Evolutionary conservation across 345 rosid genomes (phyloP).

Genomic region (Eucalyptus sideroxylon): DNA sequence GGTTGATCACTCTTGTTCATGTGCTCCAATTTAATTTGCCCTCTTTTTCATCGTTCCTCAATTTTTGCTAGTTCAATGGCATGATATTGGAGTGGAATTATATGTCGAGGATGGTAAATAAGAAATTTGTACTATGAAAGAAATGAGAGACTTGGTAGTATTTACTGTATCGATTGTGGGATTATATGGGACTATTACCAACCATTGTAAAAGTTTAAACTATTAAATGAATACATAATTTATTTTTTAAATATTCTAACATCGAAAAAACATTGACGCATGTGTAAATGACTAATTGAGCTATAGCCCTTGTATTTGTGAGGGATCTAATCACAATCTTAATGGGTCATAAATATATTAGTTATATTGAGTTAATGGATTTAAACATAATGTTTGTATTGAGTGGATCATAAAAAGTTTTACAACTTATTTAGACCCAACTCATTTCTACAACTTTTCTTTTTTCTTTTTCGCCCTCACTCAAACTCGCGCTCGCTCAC

Average conservation of each 20-base stretch:
- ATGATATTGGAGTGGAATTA: background rate
- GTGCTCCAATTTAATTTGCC: background rate
- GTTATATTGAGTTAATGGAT: no score
- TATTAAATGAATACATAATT: rapidly evolving
- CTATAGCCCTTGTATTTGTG: no score
- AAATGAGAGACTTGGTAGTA: background rate
- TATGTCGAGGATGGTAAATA: background rate
- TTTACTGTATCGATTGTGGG: background rate
- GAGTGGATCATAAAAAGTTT: no score
- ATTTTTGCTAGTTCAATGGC: background rate
- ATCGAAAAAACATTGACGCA: rapidly evolving
- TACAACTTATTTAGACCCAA: rapidly evolving
- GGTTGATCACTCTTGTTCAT: background rate
- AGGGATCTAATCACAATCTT: no score
- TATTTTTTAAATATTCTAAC: no score
- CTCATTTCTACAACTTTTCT: rapidly evolving
- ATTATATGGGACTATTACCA: rapidly evolving
- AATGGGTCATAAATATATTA: no score
- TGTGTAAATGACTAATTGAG: no score
- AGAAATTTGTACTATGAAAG: background rate
- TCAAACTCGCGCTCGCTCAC: rapidly evolving
- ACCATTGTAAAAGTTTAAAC: rapidly evolving
- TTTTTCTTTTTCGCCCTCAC: rapidly evolving
- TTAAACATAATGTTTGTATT: no score
- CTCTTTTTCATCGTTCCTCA: background rate